Conservation (phyloP, 306 rosid species). For the Cicer yamashitae region DNA sequence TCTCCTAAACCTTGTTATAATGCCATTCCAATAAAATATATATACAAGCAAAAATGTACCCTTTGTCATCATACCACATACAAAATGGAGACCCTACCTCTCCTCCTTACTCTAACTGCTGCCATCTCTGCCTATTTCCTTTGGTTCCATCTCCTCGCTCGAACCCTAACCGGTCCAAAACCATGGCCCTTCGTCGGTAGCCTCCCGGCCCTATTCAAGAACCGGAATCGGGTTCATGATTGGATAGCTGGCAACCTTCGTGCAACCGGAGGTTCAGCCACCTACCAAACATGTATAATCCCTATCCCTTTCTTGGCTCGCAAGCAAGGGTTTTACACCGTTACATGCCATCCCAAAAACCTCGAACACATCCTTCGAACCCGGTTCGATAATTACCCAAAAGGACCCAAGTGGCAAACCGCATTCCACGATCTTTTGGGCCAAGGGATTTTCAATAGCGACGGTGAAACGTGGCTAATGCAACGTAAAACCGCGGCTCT, state of each 20-base stretch:
- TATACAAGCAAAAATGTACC: slow-evolving; percentile 8
- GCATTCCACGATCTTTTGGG: slow-evolving; percentile 89
- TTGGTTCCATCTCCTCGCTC: slow-evolving; percentile 67
- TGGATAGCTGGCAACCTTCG: slow-evolving; percentile 79
- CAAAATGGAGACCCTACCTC: slow-evolving; percentile 61
- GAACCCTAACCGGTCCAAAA: slow-evolving; percentile 77
- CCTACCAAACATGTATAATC: slow-evolving; percentile 83
- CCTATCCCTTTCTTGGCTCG: slow-evolving; percentile 75
- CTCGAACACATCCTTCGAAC: slow-evolving; percentile 83
- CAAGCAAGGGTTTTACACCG: slow-evolving; percentile 77
- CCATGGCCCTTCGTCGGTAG: slow-evolving; percentile 80
- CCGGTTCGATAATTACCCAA: slow-evolving; percentile 85
- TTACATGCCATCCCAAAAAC: slow-evolving; percentile 85
- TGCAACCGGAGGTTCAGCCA: slow-evolving; percentile 54
- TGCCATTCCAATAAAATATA: slow-evolving; percentile 37
- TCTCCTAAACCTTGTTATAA: slow-evolving; percentile 49
- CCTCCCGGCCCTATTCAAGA: slow-evolving; percentile 64
- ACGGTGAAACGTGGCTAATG: slow-evolving; percentile 90
- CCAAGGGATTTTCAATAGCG: slow-evolving; percentile 89
- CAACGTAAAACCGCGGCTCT: slow-evolving; percentile 94
- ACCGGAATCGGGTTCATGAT: slow-evolving; percentile 69
- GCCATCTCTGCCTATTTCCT: slow-evolving; percentile 56
- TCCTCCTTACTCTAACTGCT: slow-evolving; percentile 50
- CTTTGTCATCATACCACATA: not conserved
- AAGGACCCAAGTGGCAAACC: slow-evolving; percentile 82